A percentile compares a stretch with the other conserved stretches of the same genome.
Conservation (phyloP, 2,329 filamentous ascomycete species). For the Gyromitra esculenta region DNA sequence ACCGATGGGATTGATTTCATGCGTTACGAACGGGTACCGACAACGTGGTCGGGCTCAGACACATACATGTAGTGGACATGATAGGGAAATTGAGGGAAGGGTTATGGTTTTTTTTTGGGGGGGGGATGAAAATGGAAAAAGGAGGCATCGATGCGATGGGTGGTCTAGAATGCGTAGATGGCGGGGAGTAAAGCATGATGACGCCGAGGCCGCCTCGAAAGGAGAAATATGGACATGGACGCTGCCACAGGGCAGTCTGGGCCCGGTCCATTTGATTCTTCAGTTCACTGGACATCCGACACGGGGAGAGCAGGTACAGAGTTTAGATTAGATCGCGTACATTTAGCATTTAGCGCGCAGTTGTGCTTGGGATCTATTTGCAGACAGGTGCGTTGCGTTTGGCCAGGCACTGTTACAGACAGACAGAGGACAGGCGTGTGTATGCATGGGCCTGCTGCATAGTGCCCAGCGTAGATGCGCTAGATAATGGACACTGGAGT, state of each 20-base stretch:
- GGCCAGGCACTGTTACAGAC: conserved; percentile 29
- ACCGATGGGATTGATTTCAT: conserved; percentile 31
- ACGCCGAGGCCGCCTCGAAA: conserved; percentile 35
- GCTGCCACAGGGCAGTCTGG: conserved; percentile 35
- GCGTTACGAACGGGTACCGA: conserved; percentile 38
- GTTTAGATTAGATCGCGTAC: conserved; percentile 48
- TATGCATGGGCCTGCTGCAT: conserved; percentile 9
- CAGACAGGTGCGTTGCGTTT: conserved; percentile 38
- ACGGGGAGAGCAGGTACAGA: conserved; percentile 34
- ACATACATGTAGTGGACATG: neutral
- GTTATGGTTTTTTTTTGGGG: too few relatives aligned
- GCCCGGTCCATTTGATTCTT: conserved; percentile 33
- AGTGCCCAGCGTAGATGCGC: conserved; percentile 7
- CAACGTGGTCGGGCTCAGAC: conserved; percentile 32
- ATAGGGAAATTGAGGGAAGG: neutral
- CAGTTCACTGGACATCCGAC: conserved; percentile 29
- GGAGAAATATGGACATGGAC: conserved; percentile 33
- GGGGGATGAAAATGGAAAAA: conserved; percentile 1
- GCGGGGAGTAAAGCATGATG: conserved; percentile 44
- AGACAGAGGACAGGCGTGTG: conserved; percentile 8
- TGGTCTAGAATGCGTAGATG: conserved; percentile 48
- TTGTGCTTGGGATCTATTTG: conserved; percentile 38
- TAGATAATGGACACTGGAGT: conserved; percentile 18
- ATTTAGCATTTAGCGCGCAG: conserved; percentile 47
- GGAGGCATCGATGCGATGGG: conserved; percentile 39